A percentile compares a stretch with the other conserved stretches of the same genome.
Evolutionary conservation across 1,284 basidiomycete genomes (phyloP).

Genomic region (Apiotrichum gracile): DNA sequence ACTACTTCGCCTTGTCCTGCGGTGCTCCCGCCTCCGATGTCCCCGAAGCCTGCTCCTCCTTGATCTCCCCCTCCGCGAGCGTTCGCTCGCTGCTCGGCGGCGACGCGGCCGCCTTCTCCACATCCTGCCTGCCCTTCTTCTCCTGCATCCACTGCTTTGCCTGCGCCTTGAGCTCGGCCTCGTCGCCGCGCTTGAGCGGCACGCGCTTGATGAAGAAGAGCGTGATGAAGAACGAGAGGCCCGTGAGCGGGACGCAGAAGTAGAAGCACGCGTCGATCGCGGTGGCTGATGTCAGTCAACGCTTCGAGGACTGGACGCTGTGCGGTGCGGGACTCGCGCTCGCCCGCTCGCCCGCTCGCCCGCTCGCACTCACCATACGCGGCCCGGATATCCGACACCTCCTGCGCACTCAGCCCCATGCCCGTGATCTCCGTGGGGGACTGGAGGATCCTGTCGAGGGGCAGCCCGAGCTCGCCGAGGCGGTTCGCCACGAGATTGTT

Average conservation of each 20-base stretch:
- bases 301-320: no score
- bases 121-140: slow-evolving; percentile 8
- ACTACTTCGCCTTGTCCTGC: no score
- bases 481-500: slow-evolving; percentile 28
- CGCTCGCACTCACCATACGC: slow-evolving; percentile 23
- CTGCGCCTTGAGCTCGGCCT: slow-evolving; percentile 25
- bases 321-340: no score
- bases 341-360: no score
- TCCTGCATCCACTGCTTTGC: slow-evolving; percentile 25
- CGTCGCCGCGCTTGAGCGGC: slow-evolving; percentile 28
- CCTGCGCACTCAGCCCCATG: slow-evolving; percentile 11
- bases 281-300: not conserved
- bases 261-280: slow-evolving; percentile 31
- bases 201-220: slow-evolving; percentile 30
- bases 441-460: slow-evolving; percentile 13
- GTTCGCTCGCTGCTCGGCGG: not conserved
- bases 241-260: slow-evolving; percentile 28
- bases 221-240: slow-evolving; percentile 26
- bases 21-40: not conserved
- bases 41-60: not conserved
- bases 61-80: not conserved
- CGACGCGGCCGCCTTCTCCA: not conserved
- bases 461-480: not conserved
- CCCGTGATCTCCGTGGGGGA: slow-evolving; percentile 23
- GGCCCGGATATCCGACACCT: slow-evolving; percentile 16